Evolutionary conservation across 2,329 filamentous ascomycete species (phyloP), one percentile per base, ranked within the genome.

Genomic region (Stachybotrys chlorohalonatus): DNA sequence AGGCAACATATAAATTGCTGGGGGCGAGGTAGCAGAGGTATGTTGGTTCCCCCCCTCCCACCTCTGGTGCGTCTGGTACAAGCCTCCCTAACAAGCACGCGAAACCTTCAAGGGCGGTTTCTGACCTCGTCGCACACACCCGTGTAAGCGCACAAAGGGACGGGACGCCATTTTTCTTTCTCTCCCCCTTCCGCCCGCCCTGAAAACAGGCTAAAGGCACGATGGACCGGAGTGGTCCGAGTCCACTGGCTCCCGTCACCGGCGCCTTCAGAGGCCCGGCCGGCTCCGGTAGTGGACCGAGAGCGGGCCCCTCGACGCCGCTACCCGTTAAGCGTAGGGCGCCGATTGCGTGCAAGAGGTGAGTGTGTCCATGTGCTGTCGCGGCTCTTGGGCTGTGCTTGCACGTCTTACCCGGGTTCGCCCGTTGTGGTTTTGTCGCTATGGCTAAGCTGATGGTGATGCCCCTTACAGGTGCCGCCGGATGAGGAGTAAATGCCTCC

Each of bases 401-500:
- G 24, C 24, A 24, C 24, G 24, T 24, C 2, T 24, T 24, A 4
- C 4, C 24, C 24, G 24, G 24, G 24, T 24, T 24, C 24, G 24
- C 4, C 4, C 24, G 24, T 24, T 24, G 24, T 24, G 24, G 24
- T 24, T 24, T 24, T 24, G 24, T 24, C 24, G 24, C 24, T 2
- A 24, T 24, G 24, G 24, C 24, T 4, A 24, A 24, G 24, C 24
- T 24, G 24, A 24, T 24, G 24, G 24, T 24, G 24, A 24, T 24
- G 24, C 13, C 47, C 32, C 42, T 36, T 54, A 15, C 53, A 79
- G 77, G 70, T 82, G 79, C 58, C 78, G 79, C 39, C 76, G 78
- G 39, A 77, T 81, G 72, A 75, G 79, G 56, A 80, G 76, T 63
- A 82, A 81, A 67, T 82, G 79, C 59, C 62, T 77, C 16, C 77